phyloP scores from a whole-genome alignment of 345 rosid species.

The Jatropha curcas region DNA sequence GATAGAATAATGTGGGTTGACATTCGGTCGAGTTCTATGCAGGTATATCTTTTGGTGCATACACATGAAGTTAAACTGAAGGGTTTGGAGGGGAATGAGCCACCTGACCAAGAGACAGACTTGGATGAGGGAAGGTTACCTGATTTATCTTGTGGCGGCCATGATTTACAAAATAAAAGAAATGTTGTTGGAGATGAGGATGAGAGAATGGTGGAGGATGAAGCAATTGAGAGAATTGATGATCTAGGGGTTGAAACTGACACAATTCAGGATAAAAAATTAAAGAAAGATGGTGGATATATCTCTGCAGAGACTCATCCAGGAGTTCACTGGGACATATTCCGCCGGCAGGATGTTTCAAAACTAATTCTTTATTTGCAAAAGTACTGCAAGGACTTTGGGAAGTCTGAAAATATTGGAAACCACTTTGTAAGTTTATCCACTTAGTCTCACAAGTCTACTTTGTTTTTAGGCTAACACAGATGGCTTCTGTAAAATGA shows the following conservation, averaged over 20 bases:
- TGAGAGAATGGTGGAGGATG: conserved; percentile 23
- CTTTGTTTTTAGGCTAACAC: conserved; percentile 6
- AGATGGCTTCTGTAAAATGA: conserved; percentile 12
- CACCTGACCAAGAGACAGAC: conserved; percentile 26
- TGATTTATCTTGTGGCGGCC: conserved; percentile 33
- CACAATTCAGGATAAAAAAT: conserved; percentile 19
- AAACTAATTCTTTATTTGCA: conserved; percentile 59
- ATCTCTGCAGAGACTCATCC: conserved; percentile 27
- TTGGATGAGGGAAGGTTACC: conserved; percentile 33
- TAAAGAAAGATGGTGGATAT: conserved; percentile 20
- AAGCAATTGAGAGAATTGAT: neutral
- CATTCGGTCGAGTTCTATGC: conserved; percentile 15
- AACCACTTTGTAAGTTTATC: conserved; percentile 53
- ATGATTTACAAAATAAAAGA: conserved; percentile 30
- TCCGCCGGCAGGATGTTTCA: conserved; percentile 75
- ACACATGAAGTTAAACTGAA: conserved; percentile 44
- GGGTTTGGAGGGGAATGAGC: conserved; percentile 24
- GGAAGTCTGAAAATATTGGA: conserved; percentile 25
- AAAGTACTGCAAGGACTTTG: conserved; percentile 44
- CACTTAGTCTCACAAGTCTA: conserved; percentile 10
- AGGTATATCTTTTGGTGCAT: conserved; percentile 73
- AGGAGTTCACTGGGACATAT: conserved; percentile 84
- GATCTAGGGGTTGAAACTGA: conserved; percentile 2
- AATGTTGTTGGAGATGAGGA: conserved; percentile 29
- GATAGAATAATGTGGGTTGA: conserved; percentile 16